Evolutionary conservation across 2,329 filamentous ascomycete species (phyloP), one percentile per base, ranked within the genome.

Genomic region (Ambrosiella xylebori): DNA sequence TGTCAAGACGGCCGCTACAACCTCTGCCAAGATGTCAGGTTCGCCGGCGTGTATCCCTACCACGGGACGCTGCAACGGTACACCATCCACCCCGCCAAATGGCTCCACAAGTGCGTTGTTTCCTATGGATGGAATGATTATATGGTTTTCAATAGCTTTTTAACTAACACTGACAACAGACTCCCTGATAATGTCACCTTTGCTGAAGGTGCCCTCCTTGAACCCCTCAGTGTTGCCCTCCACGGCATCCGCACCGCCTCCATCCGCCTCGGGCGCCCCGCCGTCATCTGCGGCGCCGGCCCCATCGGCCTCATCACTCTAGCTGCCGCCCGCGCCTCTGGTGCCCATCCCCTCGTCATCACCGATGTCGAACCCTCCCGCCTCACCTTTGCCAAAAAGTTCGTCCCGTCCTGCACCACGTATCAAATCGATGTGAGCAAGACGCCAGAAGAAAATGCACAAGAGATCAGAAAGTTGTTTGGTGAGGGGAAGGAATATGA

Each of bases 271-370:
- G 77, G 77, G 6, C 78, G 77, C 2, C 77, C 75, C 1, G 77
- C 78, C 3, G 68, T 84, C n/a, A 76, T 85, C 36, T 75, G 83
- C n/a, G 81, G 81, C 13, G 79, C 80, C 9, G 81, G 81, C 13
- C 77, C 81, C 1, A 76, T 85, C 37, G 81, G 81, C 1, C 69
- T 84, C 2, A 70, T 84, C 50, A 81, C 78, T 11, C 79, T 80
- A 3, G 79, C 78, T 17, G 81, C 83, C 73, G 79, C 80, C 3
- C 71, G 77, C 36, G 76, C 79, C 63, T 77, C 79, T 9, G 80
- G 80, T 35, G 82, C 80, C 61, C 74, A 74, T 1, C 71, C 74
- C 39, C 75, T 85, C 27, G 79, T 78, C 2, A 79, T 82, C 47
- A 75, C 78, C 12, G 82, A 85, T 63, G 70, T 84, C 9, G 78